phyloP scores from a whole-genome alignment of 192 early-diverging fungal species.

The Mortierella hygrophila region DNA sequence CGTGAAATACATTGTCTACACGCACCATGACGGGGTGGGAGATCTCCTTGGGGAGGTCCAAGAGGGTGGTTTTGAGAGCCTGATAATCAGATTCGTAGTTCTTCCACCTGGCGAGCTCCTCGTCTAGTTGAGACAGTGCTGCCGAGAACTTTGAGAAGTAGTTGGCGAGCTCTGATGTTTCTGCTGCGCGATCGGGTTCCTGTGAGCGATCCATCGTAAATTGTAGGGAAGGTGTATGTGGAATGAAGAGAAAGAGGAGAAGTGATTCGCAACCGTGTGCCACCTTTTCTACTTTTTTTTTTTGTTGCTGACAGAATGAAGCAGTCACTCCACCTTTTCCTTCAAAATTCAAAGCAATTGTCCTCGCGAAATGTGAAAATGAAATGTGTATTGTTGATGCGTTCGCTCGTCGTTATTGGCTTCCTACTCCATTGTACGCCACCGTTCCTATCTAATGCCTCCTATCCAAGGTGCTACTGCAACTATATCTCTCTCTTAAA shows the following conservation, averaged over 20 bases:
- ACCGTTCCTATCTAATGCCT: no score
- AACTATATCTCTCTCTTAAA: conserved; percentile 57
- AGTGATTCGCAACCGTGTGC: neutral
- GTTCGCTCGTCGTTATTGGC: neutral
- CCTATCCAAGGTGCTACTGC: no score
- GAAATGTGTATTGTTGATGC: neutral
- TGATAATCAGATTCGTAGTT: conserved; percentile 69
- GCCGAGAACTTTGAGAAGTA: conserved; percentile 57
- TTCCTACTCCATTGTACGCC: neutral
- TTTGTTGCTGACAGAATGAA: neutral
- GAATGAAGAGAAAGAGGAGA: neutral
- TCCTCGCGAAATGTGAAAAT: neutral
- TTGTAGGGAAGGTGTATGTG: neutral
- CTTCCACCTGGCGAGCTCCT: conserved; percentile 64
- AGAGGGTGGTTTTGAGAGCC: conserved; percentile 60
- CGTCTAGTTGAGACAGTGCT: conserved; percentile 54
- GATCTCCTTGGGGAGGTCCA: conserved; percentile 61
- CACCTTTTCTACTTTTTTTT: conserved; percentile 15
- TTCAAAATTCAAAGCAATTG: no score
- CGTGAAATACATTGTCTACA: neutral
- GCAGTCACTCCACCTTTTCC: neutral
- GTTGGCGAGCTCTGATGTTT: conserved; percentile 34
- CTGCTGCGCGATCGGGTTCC: conserved; percentile 36
- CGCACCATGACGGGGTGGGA: conserved; percentile 68
- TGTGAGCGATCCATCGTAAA: conserved; percentile 27